Conservation (phyloP, 768 basidiomycete genomes). For the Kwoniella dejecticola region DNA sequence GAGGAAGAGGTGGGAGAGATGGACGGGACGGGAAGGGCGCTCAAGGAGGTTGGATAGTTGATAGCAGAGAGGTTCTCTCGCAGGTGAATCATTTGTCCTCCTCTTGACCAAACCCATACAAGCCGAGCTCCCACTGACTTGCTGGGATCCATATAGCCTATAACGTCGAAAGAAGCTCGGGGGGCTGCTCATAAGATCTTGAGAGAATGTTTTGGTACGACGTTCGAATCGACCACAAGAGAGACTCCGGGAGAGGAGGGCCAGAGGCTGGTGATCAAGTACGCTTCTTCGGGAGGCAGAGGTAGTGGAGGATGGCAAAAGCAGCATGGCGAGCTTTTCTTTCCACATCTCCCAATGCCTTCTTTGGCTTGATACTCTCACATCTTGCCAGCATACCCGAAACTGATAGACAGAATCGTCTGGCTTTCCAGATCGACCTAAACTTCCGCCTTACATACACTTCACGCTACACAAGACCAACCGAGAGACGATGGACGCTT, state of each 20-base stretch:
- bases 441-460: conserved; percentile 74
- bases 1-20: conserved; percentile 48
- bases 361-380: neutral
- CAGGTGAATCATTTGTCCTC: conserved; percentile 62
- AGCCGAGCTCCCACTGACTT: neutral
- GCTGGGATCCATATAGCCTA: conserved; percentile 63
- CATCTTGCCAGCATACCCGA: too few relatives aligned
- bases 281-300: conserved; percentile 56
- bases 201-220: conserved; percentile 77
- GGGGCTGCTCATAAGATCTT: conserved; percentile 79
- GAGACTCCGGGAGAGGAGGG: conserved; percentile 63
- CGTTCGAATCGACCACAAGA: conserved; percentile 76
- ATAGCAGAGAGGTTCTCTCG: conserved; percentile 74
- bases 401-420: too few relatives aligned
- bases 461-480: conserved; percentile 97
- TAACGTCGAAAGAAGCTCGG: conserved; percentile 75
- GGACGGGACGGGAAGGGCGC: conserved; percentile 39
- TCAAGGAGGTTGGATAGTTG: conserved; percentile 38
- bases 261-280: conserved; percentile 77
- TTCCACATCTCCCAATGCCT: neutral
- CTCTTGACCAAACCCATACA: neutral
- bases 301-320: neutral
- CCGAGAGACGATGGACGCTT: conserved; percentile 92
- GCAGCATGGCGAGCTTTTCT: conserved; percentile 2
- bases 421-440: conserved; percentile 27